Percentiles rank a stretch among this genome's conserved stretches.
phyloP scores from a whole-genome alignment of 208 protist genomes.

The Herpetomonas samuelpessoai region DNA sequence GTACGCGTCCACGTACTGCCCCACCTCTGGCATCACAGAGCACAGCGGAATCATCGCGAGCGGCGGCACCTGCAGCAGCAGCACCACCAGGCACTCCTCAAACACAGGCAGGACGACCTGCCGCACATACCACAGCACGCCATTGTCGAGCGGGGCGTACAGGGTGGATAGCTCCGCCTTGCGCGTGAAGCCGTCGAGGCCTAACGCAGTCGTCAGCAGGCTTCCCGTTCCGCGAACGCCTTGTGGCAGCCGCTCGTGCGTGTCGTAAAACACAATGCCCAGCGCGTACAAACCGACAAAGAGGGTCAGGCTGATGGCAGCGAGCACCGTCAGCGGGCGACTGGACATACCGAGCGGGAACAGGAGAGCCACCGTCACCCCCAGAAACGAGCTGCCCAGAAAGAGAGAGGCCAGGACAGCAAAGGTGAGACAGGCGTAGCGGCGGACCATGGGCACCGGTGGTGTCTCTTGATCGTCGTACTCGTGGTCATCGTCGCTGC shows the following conservation, averaged over 20 bases:
- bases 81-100: slow-evolving; percentile 37
- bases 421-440: slow-evolving; percentile 11
- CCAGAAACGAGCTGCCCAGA: slow-evolving; percentile 54
- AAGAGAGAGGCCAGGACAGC: slow-evolving; percentile 21
- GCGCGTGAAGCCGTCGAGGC: slow-evolving; percentile 3
- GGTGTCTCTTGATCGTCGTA: neutral
- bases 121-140: slow-evolving; percentile 75
- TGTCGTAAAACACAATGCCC: slow-evolving; percentile 19
- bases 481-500: neutral
- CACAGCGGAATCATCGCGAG: slow-evolving; percentile 31
- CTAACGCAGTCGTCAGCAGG: neutral
- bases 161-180: slow-evolving; percentile 26
- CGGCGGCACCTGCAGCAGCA: slow-evolving; percentile 56
- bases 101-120: slow-evolving; percentile 63
- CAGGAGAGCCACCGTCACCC: slow-evolving; percentile 47
- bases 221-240: slow-evolving; percentile 7
- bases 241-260: neutral
- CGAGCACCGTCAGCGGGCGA: slow-evolving; percentile 8
- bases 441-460: neutral
- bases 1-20: slow-evolving; percentile 1
- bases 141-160: slow-evolving; percentile 68
- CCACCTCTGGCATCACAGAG: slow-evolving; percentile 15
- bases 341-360: slow-evolving; percentile 41
- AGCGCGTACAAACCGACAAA: slow-evolving; percentile 26
- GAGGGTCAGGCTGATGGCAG: slow-evolving; percentile 8